Base-by-base conservation (phyloP, 495 filamentous ascomycete genomes). In the Cercophora sp. region DNA sequence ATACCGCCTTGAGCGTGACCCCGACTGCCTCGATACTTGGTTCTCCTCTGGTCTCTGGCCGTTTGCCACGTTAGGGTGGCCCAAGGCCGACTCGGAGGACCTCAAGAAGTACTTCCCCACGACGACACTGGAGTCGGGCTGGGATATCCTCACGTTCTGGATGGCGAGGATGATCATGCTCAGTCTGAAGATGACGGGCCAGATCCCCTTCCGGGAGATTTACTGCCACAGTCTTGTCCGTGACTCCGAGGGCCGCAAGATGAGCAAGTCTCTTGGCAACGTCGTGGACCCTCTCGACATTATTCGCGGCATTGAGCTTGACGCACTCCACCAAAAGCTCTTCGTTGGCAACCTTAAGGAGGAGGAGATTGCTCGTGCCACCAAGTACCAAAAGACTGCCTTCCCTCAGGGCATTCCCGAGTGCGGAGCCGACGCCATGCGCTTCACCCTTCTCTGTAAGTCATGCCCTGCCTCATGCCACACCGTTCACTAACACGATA, bases 71-170 rank as follows among this genome's bases (percentile, higher is more conserved):
- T 75, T 91, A 27, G 88, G 88, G n/a, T 91, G 87, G 87, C 87
- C 87, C 44, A 75, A 81, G 39, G 69, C 62, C 1, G 64, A 87
- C 60, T 85, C 79, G 9, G 67, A 74, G 46, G 85, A 89, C 62
- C 66, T 85, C 42, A 74, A 82, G 69, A 82, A 82, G 44, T 71
- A 89, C 51, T 90, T 85, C 69, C 87, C 88, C 13, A 90, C 86
- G 8, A 82, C 78, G 51, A 70, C 88, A 40, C 70, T 91, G 43
- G 87, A 92, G 66, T 90, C 87, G 11, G 88, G 88, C 16, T 91
- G 87, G 87, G 85, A 92, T 70, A 92, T 92, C 59, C 69, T 92
- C 40, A 71, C 88, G 76, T 91, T 91, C 81, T 92, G 88, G 88
- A 84, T 91, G 48, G 83, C 80, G 15, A 70, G 87, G 44, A 92